Percentiles rank a stretch among this genome's conserved stretches.
These are phyloP conservation scores for Annona squamosa DNA, from an alignment of 164 flowering plant species.

Conservation along the genomic window DNA sequence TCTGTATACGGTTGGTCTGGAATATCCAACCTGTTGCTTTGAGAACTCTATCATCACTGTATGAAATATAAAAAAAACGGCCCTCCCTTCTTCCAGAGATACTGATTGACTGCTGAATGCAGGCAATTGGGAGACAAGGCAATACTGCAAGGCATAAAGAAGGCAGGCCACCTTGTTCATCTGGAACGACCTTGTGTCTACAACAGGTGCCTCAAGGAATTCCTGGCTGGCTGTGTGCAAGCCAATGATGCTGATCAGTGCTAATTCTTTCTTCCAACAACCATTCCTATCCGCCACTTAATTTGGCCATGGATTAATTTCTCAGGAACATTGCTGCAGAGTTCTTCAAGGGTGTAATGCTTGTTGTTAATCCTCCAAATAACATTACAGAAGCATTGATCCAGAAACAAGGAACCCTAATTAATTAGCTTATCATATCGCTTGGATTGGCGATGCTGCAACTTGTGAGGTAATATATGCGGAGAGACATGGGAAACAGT, in stretches of 20 bases:
- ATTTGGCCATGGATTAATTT: too few species aligned
- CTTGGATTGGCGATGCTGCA: too few species aligned
- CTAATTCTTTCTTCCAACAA: not conserved
- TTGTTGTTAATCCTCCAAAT: too few species aligned
- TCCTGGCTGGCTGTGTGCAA: constrained; percentile 32
- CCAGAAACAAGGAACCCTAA: not conserved
- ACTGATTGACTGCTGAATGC: constrained; percentile 1
- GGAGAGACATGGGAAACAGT: too few species aligned
- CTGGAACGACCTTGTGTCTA: constrained; percentile 86
- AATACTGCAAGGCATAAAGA: constrained; percentile 52
- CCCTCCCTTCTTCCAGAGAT: too few species aligned
- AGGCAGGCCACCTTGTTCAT: constrained; percentile 91
- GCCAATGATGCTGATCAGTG: not conserved
- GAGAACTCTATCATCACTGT: too few species aligned
- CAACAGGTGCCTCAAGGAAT: constrained; percentile 60
- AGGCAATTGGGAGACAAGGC: constrained; percentile 80
- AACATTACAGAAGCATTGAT: too few species aligned
- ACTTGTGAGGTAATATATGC: too few species aligned
- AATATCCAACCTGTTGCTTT: too few species aligned
- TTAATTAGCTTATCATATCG: too few species aligned
- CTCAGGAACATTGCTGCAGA: not conserved
- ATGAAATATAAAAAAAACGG: too few species aligned
- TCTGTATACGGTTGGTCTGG: too few species aligned
- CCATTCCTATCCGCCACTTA: not conserved
- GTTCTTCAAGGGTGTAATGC: not conserved